These are phyloP conservation scores for Pelargonium fulgidum DNA, from an alignment of 441 rosid species.

Conservation along the genomic window DNA sequence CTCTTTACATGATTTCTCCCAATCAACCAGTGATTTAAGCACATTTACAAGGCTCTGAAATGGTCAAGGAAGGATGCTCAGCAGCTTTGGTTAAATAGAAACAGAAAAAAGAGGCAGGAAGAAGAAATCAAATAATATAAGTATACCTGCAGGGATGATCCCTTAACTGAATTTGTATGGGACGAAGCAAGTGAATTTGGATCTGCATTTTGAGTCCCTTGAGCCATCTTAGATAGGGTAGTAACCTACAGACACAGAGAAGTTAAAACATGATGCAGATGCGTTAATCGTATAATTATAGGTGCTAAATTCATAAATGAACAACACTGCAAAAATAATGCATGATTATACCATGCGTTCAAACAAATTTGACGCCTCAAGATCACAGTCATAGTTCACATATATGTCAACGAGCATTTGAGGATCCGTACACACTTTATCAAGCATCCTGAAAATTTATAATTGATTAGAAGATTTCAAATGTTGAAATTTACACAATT, in stretches of 20 bases:
- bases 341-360: slow-evolving; percentile 76
- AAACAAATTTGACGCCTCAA: slow-evolving; percentile 97
- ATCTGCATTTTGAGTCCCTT: slow-evolving; percentile 85
- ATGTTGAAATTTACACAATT: slow-evolving; percentile 8
- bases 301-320: slow-evolving; percentile 6
- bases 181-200: slow-evolving; percentile 69
- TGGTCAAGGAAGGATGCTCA: slow-evolving; percentile 27
- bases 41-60: slow-evolving; percentile 87
- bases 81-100: slow-evolving; percentile 22
- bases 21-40: slow-evolving; percentile 89
- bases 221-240: slow-evolving; percentile 84
- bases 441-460: slow-evolving; percentile 72
- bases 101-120: slow-evolving; percentile 5
- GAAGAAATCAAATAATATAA: slow-evolving; percentile 19
- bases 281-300: slow-evolving; percentile 11
- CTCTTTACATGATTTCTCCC: slow-evolving; percentile 78
- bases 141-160: slow-evolving; percentile 91
- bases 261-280: slow-evolving; percentile 22
- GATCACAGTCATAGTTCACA: slow-evolving; percentile 98
- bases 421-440: slow-evolving; percentile 90
- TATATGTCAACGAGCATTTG: slow-evolving; percentile 98
- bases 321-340: slow-evolving; percentile 16
- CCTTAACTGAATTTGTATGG: slow-evolving; percentile 71
- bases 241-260: slow-evolving; percentile 62
- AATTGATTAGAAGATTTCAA: slow-evolving; percentile 24